phyloP scores from a whole-genome alignment of 2,329 filamentous ascomycete genomes.

The Pseudonectria buxi region DNA sequence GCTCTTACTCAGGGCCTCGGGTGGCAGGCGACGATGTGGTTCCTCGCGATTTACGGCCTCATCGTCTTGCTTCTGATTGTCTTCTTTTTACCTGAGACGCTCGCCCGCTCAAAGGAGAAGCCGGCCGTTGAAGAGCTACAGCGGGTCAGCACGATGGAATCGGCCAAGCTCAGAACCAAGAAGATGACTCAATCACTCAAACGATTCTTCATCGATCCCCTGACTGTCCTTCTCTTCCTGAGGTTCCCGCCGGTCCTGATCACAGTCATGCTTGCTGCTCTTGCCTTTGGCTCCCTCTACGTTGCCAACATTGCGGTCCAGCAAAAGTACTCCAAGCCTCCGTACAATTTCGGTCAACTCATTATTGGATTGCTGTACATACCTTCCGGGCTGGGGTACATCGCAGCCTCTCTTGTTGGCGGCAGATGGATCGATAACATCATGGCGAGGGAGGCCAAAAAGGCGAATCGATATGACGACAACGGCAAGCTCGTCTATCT shows the following conservation, averaged over 20 bases:
- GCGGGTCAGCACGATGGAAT: constrained; percentile 56
- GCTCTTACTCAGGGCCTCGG: constrained; percentile 60
- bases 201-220: constrained; percentile 62
- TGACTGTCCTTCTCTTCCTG: constrained; percentile 64
- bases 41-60: constrained; percentile 63
- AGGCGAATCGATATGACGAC: constrained; percentile 60
- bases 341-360: constrained; percentile 63
- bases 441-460: constrained; percentile 70
- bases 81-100: constrained; percentile 60
- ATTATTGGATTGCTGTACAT: constrained; percentile 72
- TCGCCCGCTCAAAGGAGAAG: constrained; percentile 32
- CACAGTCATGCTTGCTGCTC: constrained; percentile 65
- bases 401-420: constrained; percentile 60
- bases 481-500: constrained; percentile 59
- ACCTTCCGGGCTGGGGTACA: constrained; percentile 67
- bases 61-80: constrained; percentile 48
- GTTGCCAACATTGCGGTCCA: constrained; percentile 73
- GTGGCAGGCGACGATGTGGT: constrained; percentile 76
- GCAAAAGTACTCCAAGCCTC: constrained; percentile 56
- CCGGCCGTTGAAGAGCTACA: constrained; percentile 13
- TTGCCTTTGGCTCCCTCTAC: constrained; percentile 71
- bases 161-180: constrained; percentile 50
- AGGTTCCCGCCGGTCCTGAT: constrained; percentile 66
- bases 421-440: constrained; percentile 75
- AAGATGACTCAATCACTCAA: constrained; percentile 47